phyloP scores from a whole-genome alignment of 257 asterid genomes.

The Ophiorrhiza pumila region DNA sequence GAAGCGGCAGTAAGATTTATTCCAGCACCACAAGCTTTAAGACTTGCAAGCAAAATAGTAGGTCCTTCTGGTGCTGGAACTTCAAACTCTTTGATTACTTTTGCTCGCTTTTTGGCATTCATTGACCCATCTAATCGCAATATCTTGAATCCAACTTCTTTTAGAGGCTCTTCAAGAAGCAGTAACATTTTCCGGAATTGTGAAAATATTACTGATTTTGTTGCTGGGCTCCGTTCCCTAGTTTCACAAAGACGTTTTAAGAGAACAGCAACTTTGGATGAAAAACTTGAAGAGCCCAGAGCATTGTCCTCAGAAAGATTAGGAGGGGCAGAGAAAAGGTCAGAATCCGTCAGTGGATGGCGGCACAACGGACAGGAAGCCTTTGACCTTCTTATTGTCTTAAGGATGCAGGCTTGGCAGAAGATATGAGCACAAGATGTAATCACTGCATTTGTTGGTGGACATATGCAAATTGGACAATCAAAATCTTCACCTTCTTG shows the following conservation, averaged over 20 bases:
- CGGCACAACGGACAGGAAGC: slow-evolving; percentile 85
- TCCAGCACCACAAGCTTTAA: slow-evolving; percentile 78
- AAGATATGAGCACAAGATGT: slow-evolving; percentile 73
- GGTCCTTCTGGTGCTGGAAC: slow-evolving; percentile 57
- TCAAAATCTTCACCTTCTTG: no score
- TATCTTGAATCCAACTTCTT: slow-evolving; percentile 62
- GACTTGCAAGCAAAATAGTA: slow-evolving; percentile 75
- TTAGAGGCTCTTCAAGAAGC: slow-evolving; percentile 61
- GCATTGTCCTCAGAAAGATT: no score
- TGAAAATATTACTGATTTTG: slow-evolving; percentile 77
- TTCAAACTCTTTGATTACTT: slow-evolving; percentile 60
- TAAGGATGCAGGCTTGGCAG: slow-evolving; percentile 66
- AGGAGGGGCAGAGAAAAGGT: slow-evolving; percentile 16
- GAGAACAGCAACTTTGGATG: slow-evolving; percentile 74
- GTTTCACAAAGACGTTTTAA: slow-evolving; percentile 49
- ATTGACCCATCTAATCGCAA: slow-evolving; percentile 74
- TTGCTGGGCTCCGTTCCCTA: slow-evolving; percentile 40
- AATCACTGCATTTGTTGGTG: slow-evolving; percentile 54
- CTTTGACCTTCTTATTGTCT: slow-evolving; percentile 54
- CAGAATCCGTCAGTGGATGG: slow-evolving; percentile 56
- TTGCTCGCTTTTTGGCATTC: slow-evolving; percentile 57
- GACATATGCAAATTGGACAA: slow-evolving; percentile 30
- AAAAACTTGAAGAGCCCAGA: slow-evolving; percentile 29
- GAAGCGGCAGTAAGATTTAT: slow-evolving; percentile 83
- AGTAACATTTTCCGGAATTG: slow-evolving; percentile 76